Evolutionary conservation across 306 rosid species (phyloP), one percentile per base, ranked within the genome.

Genomic region (Fragaria nilgerrensis): DNA sequence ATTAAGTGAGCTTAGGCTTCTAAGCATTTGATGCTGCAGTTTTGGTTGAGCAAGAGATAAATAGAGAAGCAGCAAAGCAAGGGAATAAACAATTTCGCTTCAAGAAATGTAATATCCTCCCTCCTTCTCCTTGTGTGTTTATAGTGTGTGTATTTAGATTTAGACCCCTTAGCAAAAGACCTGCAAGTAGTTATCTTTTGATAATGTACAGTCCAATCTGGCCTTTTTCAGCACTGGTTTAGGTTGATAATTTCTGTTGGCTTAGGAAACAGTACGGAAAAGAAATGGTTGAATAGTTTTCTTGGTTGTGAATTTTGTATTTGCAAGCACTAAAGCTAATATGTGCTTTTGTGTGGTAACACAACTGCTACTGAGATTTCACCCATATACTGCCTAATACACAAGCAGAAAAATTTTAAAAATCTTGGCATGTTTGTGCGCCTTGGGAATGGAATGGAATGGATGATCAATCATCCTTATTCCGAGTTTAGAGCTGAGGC

Each of bases 51-150:
- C 93, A 89, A 86, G 85, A 88, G 84, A 91, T 82, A 84, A 83
- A 83, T 90, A 89, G 83, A 84, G 95, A 89, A 87, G 92, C 94
- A 61, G 78, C 87, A 55, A 92, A 92, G 80, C 87, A 83, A 79
- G 98, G 95, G 50, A 85, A 92, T 79, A 87, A 83, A 27, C 96
- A 25, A 87, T 87, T 81, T 92, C 80, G 88, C 12, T 76, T 89
- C 49, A 85, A 89, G 80, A 86, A 90, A 79, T 90, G 96, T 90
- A 86, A 74, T 5, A 5, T 50, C 34, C 56, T 74, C 73, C 66
- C 72, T 73, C 62, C 73, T 39, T 79, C 36, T 56, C 75, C 63
- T 20, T 45, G 23, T 63, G 34, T 23, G 15, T 64, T 34, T 1
- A 44, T 44, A 7, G 45, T 62, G 41, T 62, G 39, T 27, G 19